Evolutionary conservation across 257 asterid species (phyloP), one percentile per base, ranked within the genome.

Genomic region (Nicotiana attenuata): DNA sequence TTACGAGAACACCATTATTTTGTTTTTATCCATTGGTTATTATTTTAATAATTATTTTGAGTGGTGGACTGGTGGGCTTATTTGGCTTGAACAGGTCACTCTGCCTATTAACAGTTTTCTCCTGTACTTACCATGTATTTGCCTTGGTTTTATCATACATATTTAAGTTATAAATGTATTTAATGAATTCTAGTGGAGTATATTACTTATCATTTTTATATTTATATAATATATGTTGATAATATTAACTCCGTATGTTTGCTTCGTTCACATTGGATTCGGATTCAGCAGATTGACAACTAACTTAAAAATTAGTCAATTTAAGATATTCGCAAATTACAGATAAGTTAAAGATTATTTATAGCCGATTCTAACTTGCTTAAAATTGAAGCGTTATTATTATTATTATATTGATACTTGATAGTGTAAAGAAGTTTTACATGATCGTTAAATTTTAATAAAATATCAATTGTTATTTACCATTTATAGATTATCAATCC

Each of bases 1-100:
- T 88, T 59, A 13, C 88, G 38, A 19, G 10, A 82, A 83, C 75
- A 87, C 92, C 92, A 89, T 84, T 38, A 0, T 71, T 78, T 20
- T 65, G 17, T 66, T 65, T 22, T 28, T 33, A 15, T 20, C 24
- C n/a, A 22, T 47, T 67, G 61, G 59, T 67, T 68, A 75, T 79
- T 76, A 16, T 50, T 24, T 75, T 41, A 41, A 41, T 50, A 50
- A 7, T 75, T 24, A 24, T 24, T 75, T 50, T 75, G 3, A 75
- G 80, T 75, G 63, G 45, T 75, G 17, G 26, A 33, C 63, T 85
- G 79, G 79, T 68, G 85, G 79, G 71, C 41, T 20, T 76, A 69
- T 68, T 47, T 28, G 78, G 63, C 63, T 26, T n/a, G 28, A 75
- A 75, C 80, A 75, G 68, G 22, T 35, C 77, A 41, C 57, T n/a